These are phyloP conservation scores for Nasturtium officinale DNA, from an alignment of 345 rosid genomes.

Conservation along the genomic window DNA sequence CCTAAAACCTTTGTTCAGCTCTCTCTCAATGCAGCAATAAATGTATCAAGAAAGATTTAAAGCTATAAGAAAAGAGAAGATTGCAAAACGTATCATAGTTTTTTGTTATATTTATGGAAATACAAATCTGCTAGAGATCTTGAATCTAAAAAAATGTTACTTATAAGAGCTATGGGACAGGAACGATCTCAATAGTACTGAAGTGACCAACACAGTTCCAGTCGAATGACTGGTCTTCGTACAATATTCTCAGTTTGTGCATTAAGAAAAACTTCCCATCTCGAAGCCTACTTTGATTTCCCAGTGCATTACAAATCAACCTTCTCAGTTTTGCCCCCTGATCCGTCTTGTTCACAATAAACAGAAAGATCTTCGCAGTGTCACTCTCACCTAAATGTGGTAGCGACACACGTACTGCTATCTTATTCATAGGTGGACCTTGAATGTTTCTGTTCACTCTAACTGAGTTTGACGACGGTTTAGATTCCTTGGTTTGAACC, in stretches of 20 bases:
- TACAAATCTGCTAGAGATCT: background rate
- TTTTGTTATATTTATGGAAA: background rate
- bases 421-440: background rate
- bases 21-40: too few species aligned
- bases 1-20: background rate
- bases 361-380: conserved; percentile 50
- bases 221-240: conserved; percentile 72
- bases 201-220: conserved; percentile 73
- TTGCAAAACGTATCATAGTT: background rate
- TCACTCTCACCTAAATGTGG: background rate
- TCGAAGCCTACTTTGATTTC: too few species aligned
- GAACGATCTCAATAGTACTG: conserved; percentile 63
- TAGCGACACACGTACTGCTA: background rate
- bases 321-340: conserved; percentile 58
- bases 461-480: background rate
- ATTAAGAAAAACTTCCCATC: conserved; percentile 52
- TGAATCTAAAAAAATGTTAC: too few species aligned
- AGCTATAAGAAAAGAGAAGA: background rate
- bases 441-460: background rate
- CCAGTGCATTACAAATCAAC: conserved; percentile 49
- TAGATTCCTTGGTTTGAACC: background rate
- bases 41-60: background rate
- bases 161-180: background rate
- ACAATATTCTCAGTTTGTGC: conserved; percentile 70
- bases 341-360: conserved; percentile 49